These are phyloP conservation scores for Cyclotella kingstonii DNA, from an alignment of 108 stramenopile species.

Conservation along the genomic window DNA sequence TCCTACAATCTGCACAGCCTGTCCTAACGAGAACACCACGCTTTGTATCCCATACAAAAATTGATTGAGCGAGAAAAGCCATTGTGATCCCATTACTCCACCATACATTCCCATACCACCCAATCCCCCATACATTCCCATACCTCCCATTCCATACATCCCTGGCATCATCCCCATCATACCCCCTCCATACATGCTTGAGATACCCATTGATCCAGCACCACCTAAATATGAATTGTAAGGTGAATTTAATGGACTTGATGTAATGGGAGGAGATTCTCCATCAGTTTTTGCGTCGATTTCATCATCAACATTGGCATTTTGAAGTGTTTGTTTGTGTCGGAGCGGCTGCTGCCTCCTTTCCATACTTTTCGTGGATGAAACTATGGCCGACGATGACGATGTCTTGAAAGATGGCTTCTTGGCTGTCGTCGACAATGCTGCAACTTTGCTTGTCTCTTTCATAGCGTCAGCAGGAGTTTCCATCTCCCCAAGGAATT, in stretches of 20 bases:
- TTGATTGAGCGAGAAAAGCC: constrained; percentile 56
- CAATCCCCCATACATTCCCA: constrained; percentile 46
- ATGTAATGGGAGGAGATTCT: background rate
- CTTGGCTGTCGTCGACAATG: no score
- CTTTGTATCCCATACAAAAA: constrained; percentile 74
- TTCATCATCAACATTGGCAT: constrained; percentile 17
- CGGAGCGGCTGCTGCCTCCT: no score
- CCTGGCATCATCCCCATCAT: constrained; percentile 29
- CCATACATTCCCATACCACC: constrained; percentile 39
- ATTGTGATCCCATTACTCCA: constrained; percentile 49
- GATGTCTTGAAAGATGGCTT: no score
- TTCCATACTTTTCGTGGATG: no score
- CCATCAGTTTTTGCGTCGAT: background rate
- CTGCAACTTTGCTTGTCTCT: no score
- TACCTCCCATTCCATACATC: no score
- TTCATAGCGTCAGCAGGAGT: no score
- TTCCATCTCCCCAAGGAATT: no score
- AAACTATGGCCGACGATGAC: no score
- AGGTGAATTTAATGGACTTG: background rate
- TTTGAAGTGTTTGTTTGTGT: no score
- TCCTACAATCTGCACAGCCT: constrained; percentile 80
- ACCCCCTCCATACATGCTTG: constrained; percentile 18
- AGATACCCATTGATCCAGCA: constrained; percentile 18
- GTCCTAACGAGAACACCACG: constrained; percentile 74
- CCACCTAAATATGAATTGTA: constrained; percentile 2